Base-by-base conservation (phyloP, 345 rosid species). In the Carallia pectinifolia region DNA sequence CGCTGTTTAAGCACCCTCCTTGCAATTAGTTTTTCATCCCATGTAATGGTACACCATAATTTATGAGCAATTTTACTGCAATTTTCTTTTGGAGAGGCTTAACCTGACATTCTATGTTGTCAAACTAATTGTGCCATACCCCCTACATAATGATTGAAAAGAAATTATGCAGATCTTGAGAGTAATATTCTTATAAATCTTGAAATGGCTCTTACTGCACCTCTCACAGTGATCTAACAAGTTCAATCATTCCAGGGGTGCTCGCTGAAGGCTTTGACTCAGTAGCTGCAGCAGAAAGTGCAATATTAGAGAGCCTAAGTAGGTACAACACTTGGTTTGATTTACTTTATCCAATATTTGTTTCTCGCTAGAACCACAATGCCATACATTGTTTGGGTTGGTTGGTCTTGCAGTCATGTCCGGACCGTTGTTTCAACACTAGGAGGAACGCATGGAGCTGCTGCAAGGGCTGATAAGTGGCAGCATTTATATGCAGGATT, bases 361-460 rank as follows among this genome's bases (percentile, higher is more conserved):
- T 13, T 64, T 53, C 55, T 58, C 34, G 53, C 55, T 15, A 4
- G 17, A 5, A 4, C n/a, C 2, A 18, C 7, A 36, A 60, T 7
- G 9, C 60, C 12, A 17, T 58, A 27, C 62, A 2, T 34, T 60
- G 65, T 30, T 59, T 74, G 54, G n/a, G n/a, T n/a, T n/a, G 47
- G 8, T 64, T 64, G 77, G 62, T 18, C 56, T 67, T 76, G 78
- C 88, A 93, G 98, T 82, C 90, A 93, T 73, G 97, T 87, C 29
- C 89, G 97, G 27, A 78, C 96, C 33, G 91, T 90, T 81, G 96
- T 93, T 53, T 82, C 98, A 58, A 93, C 97, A 53, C 64, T 93
- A 81, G 98, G 96, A 76, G 96, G 87, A 61, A 81, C 77, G 68
- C 83, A 81, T 61, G 98, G 97, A 68, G 92, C 91, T 77, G 90